phyloP scores from a whole-genome alignment of 2,329 filamentous ascomycete genomes.

The Microsporum audouinii region DNA sequence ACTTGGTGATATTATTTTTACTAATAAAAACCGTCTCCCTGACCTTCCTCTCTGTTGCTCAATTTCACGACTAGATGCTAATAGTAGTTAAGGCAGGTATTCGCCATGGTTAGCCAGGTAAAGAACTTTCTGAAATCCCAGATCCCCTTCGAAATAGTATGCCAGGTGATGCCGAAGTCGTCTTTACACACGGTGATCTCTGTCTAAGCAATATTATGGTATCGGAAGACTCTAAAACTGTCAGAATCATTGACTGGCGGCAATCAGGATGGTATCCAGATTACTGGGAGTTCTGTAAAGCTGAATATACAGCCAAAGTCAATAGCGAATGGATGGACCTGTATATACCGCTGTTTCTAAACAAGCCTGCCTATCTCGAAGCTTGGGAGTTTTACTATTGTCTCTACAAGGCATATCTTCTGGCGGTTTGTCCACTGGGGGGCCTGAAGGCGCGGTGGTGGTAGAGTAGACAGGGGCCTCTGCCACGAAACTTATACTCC shows the following conservation, averaged over 20 bases:
- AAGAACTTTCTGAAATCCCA: slow-evolving; percentile 18
- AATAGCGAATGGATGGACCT: slow-evolving; percentile 4
- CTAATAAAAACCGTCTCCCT: slow-evolving; percentile 13
- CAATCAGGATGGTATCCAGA: slow-evolving; percentile 17
- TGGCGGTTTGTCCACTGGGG: too few species aligned
- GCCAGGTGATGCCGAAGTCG: slow-evolving; percentile 23
- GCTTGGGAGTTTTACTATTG: slow-evolving; percentile 6
- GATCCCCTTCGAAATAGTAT: slow-evolving; percentile 23
- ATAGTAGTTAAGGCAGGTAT: not conserved
- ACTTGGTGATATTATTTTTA: slow-evolving; percentile 20
- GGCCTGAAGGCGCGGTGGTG: too few species aligned
- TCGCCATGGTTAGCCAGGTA: slow-evolving; percentile 20
- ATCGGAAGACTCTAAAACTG: slow-evolving; percentile 15
- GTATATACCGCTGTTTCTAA: slow-evolving; percentile 5
- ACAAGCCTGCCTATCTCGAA: slow-evolving; percentile 6
- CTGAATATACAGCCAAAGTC: slow-evolving; percentile 3
- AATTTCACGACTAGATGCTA: slow-evolving; percentile 24
- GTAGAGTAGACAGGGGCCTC: too few species aligned
- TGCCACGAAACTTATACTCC: too few species aligned
- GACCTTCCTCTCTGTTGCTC: slow-evolving; percentile 21
- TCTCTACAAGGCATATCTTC: too few species aligned
- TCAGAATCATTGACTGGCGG: slow-evolving; percentile 21
- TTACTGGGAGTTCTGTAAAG: slow-evolving; percentile 10
- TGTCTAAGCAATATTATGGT: slow-evolving; percentile 27
- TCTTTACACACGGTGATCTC: slow-evolving; percentile 29